Percentiles rank a stretch among this genome's conserved stretches.
phyloP scores from a whole-genome alignment of 176 grass and related monocot species.

The Aechmea fasciata region DNA sequence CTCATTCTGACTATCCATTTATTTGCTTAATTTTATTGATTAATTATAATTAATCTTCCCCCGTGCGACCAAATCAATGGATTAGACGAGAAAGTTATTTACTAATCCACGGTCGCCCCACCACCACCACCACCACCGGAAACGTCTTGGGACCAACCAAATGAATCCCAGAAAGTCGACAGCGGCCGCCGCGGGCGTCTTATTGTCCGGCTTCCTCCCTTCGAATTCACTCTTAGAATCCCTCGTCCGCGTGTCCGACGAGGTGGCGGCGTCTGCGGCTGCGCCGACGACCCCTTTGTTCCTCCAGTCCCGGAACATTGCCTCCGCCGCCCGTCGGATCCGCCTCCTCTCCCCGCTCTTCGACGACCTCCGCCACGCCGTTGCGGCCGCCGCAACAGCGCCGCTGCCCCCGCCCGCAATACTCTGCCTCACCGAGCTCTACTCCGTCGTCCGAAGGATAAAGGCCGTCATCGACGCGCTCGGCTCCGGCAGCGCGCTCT shows the following conservation, averaged over 20 bases:
- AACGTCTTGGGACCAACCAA: not conserved
- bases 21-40: too few relatives aligned
- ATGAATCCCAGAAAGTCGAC: not conserved
- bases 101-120: not conserved
- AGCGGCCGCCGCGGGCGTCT: not conserved
- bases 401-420: not conserved
- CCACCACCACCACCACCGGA: too few relatives aligned
- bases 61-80: not conserved
- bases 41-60: not conserved
- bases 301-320: constrained; percentile 4
- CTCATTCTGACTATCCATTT: not conserved
- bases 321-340: constrained; percentile 2
- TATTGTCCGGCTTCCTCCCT: not conserved
- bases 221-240: not conserved
- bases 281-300: not conserved
- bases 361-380: not conserved
- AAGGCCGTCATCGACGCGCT: not conserved
- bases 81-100: not conserved
- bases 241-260: not conserved
- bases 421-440: constrained; percentile 4
- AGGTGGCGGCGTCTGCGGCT: not conserved
- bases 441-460: not conserved
- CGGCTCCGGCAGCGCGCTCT: constrained; percentile 3
- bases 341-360: constrained; percentile 4
- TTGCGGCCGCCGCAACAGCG: too few relatives aligned